Conservation (phyloP, 176 grass and related monocot genomes). For the Dendrocalamus sinicus region DNA sequence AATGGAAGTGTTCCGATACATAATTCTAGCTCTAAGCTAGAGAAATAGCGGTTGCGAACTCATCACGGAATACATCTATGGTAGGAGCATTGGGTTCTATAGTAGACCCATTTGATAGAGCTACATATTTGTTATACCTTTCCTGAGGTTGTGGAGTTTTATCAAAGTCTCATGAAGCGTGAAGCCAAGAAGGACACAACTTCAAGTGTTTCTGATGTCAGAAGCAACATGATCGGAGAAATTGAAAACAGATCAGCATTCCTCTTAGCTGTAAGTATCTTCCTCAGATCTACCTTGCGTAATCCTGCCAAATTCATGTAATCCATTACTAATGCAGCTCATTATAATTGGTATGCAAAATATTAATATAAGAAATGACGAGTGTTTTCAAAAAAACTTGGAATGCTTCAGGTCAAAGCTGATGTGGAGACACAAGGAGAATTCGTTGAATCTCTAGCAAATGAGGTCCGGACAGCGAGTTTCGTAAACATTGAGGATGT, state of each 20-base stretch:
- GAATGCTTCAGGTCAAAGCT: constrained; percentile 56
- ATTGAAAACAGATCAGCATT: constrained; percentile 93
- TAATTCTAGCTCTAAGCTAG: too few relatives aligned
- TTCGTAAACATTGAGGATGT: constrained; percentile 73
- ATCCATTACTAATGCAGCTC: not conserved
- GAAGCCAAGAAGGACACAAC: constrained; percentile 79
- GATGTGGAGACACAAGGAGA: constrained; percentile 96
- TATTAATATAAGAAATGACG: not conserved
- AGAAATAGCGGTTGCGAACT: too few relatives aligned
- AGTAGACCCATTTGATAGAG: too few relatives aligned
- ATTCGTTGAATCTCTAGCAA: constrained; percentile 73
- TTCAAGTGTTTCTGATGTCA: constrained; percentile 71
- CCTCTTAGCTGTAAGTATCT: constrained; percentile 85
- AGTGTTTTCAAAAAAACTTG: constrained; percentile 19
- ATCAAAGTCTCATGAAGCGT: constrained; percentile 96
- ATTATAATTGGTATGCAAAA: not conserved
- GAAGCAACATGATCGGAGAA: constrained; percentile 93
- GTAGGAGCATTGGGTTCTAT: too few relatives aligned
- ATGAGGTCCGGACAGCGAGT: constrained; percentile 49
- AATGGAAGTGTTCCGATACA: too few relatives aligned
- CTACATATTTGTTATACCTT: too few relatives aligned
- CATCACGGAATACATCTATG: too few relatives aligned
- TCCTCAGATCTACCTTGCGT: constrained; percentile 4
- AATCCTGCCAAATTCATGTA: constrained; percentile 22
- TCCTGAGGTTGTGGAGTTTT: constrained; percentile 88